Percentiles rank a stretch among this genome's conserved stretches.
These are phyloP conservation scores for Leptosphaerulina australis DNA, from an alignment of 2,329 filamentous ascomycete species.

Conservation along the genomic window DNA sequence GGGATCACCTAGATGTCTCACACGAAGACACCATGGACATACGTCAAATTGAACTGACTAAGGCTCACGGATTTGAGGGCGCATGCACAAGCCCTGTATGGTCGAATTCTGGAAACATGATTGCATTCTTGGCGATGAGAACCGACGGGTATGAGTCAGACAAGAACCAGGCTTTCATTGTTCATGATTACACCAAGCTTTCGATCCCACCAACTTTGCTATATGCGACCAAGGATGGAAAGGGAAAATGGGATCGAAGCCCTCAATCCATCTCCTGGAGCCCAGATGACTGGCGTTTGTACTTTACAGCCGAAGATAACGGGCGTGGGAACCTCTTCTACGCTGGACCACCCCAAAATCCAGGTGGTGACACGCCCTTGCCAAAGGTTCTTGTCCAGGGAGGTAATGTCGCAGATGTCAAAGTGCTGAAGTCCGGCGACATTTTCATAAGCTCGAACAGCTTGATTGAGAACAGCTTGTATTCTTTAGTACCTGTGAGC, in stretches of 20 bases:
- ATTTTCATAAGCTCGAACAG: slow-evolving; percentile 72
- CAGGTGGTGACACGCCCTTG: slow-evolving; percentile 19
- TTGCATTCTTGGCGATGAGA: slow-evolving; percentile 82
- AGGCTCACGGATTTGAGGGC: slow-evolving; percentile 65
- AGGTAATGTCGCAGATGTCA: slow-evolving; percentile 53
- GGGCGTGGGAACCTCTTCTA: slow-evolving; percentile 68
- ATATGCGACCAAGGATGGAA: slow-evolving; percentile 66
- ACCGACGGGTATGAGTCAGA: slow-evolving; percentile 80
- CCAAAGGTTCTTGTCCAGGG: slow-evolving; percentile 43
- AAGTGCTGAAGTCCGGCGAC: slow-evolving; percentile 56
- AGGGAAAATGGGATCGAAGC: slow-evolving; percentile 64
- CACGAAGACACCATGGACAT: slow-evolving; percentile 41
- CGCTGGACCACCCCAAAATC: slow-evolving; percentile 20
- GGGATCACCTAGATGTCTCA: slow-evolving; percentile 26
- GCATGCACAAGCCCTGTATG: slow-evolving; percentile 73
- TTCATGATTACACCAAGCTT: slow-evolving; percentile 65
- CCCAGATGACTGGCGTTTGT: slow-evolving; percentile 63
- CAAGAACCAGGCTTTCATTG: slow-evolving; percentile 69
- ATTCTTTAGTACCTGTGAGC: slow-evolving; percentile 60
- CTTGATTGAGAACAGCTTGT: slow-evolving; percentile 74
- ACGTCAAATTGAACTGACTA: slow-evolving; percentile 59
- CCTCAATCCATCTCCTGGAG: slow-evolving; percentile 59
- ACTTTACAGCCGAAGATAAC: slow-evolving; percentile 74
- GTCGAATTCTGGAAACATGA: slow-evolving; percentile 70
- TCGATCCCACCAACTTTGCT: slow-evolving; percentile 52